These are phyloP conservation scores for Sicyos baderoa DNA, from an alignment of 306 rosid genomes.

Conservation along the genomic window DNA sequence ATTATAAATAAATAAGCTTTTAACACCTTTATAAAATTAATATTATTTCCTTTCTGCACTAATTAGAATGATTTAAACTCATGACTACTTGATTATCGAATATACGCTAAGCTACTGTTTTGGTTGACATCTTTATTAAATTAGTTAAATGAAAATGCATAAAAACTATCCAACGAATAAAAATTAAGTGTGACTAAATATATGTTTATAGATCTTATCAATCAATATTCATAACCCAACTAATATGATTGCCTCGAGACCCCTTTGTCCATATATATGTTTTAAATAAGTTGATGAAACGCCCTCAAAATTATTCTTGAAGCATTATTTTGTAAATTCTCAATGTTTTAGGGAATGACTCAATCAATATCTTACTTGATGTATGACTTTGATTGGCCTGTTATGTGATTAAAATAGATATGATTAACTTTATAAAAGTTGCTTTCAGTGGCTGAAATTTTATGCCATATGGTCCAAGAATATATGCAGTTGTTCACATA, in stretches of 20 bases:
- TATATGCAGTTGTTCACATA: constrained; percentile 8
- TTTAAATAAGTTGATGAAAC: not conserved
- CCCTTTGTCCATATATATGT: not conserved
- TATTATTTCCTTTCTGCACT: too few relatives aligned
- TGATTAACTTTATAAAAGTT: constrained; percentile 12
- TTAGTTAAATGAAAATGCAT: too few relatives aligned
- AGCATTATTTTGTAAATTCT: not conserved
- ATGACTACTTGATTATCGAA: too few relatives aligned
- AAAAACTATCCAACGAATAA: too few relatives aligned
- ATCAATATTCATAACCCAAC: too few relatives aligned
- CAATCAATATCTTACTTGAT: not conserved
- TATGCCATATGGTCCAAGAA: constrained; percentile 12
- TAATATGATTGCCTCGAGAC: not conserved
- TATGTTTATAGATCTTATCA: too few relatives aligned
- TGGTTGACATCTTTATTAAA: too few relatives aligned
- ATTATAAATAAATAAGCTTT: too few relatives aligned
- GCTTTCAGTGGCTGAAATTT: constrained; percentile 10
- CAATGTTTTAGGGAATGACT: not conserved
- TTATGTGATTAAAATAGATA: constrained; percentile 14
- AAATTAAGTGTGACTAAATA: too few relatives aligned
- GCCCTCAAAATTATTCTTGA: not conserved
- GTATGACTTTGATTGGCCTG: not conserved
- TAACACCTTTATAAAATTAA: too few relatives aligned
- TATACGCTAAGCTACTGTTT: too few relatives aligned
- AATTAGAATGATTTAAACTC: too few relatives aligned